These are phyloP conservation scores for Stylonectria norvegica DNA, from an alignment of 2,329 filamentous ascomycete genomes.

Conservation along the genomic window DNA sequence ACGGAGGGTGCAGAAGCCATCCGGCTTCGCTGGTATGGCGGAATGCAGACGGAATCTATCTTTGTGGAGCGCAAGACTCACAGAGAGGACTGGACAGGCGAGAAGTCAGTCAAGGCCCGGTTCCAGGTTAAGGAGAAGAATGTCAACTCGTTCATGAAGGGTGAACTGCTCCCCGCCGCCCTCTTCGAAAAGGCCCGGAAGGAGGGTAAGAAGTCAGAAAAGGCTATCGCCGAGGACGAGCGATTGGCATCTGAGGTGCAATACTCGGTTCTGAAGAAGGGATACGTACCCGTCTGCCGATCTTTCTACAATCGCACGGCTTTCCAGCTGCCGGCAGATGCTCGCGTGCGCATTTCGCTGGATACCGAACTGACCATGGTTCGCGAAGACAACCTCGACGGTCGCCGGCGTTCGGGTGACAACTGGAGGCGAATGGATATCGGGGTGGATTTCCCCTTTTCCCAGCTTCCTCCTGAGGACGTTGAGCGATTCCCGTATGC, in stretches of 20 bases:
- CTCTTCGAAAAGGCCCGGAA: conserved; percentile 97
- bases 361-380: conserved; percentile 95
- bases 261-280: conserved; percentile 84
- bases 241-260: conserved; percentile 88
- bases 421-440: conserved; percentile 99
- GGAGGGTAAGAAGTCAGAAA: conserved; percentile 89
- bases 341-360: conserved; percentile 90
- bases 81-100: conserved; percentile 97
- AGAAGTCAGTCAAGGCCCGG: conserved; percentile 97
- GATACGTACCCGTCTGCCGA: conserved; percentile 82
- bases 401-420: conserved; percentile 67
- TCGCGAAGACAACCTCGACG: conserved; percentile 92
- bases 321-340: conserved; percentile 95
- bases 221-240: conserved; percentile 88
- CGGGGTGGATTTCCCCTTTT: conserved; percentile 92
- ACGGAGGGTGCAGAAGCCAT: conserved; percentile 97
- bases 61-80: conserved; percentile 98
- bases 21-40: conserved; percentile 93
- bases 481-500: conserved; percentile 93
- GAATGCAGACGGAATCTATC: conserved; percentile 91
- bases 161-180: conserved; percentile 77
- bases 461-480: conserved; percentile 79
- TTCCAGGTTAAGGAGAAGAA: conserved; percentile 97
- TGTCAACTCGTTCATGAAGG: conserved; percentile 83
- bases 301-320: conserved; percentile 98